A percentile compares a stretch with the other conserved stretches of the same genome.
These are phyloP conservation scores for Xylaria sp. DNA, from an alignment of 495 filamentous ascomycete genomes.

Conservation along the genomic window DNA sequence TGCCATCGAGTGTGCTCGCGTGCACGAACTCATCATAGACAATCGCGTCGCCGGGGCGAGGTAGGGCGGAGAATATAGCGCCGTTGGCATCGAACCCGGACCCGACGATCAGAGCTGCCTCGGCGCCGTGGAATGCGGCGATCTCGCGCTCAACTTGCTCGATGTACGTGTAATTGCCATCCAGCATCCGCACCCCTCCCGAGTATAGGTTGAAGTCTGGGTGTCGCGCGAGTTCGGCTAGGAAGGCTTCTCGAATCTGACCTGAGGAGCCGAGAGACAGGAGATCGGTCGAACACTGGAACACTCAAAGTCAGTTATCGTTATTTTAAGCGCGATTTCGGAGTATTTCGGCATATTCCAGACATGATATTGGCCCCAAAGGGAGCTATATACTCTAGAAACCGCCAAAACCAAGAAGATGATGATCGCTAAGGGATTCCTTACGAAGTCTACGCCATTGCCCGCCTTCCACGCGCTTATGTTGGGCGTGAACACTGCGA, in stretches of 20 bases:
- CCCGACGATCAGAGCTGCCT: slow-evolving; percentile 61
- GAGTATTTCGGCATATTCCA: no score
- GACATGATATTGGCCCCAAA: no score
- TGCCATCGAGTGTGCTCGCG: slow-evolving; percentile 69
- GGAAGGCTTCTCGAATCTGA: slow-evolving; percentile 39
- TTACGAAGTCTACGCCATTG: slow-evolving; percentile 46
- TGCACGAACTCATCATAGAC: slow-evolving; percentile 72
- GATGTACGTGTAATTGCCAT: slow-evolving; percentile 66
- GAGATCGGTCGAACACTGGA: slow-evolving; percentile 49
- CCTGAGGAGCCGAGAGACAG: slow-evolving; percentile 45
- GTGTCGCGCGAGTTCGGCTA: slow-evolving; percentile 42
- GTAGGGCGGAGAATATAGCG: slow-evolving; percentile 61
- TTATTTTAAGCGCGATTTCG: no score
- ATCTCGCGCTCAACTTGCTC: slow-evolving; percentile 65
- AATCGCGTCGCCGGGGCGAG: slow-evolving; percentile 66
- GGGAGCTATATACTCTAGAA: no score
- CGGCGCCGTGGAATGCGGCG: slow-evolving; percentile 63
- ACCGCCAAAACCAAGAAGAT: no score
- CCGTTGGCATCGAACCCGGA: slow-evolving; percentile 71
- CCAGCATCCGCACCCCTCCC: slow-evolving; percentile 51
- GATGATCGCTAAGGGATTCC: no score
- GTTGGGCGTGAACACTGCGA: no score
- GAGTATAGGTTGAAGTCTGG: slow-evolving; percentile 41
- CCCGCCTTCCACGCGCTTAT: slow-evolving; percentile 23
- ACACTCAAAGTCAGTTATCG: no score